A percentile compares a stretch with the other conserved stretches of the same genome.
phyloP scores from a whole-genome alignment of 306 rosid genomes.

The Trichosanthes truncata region DNA sequence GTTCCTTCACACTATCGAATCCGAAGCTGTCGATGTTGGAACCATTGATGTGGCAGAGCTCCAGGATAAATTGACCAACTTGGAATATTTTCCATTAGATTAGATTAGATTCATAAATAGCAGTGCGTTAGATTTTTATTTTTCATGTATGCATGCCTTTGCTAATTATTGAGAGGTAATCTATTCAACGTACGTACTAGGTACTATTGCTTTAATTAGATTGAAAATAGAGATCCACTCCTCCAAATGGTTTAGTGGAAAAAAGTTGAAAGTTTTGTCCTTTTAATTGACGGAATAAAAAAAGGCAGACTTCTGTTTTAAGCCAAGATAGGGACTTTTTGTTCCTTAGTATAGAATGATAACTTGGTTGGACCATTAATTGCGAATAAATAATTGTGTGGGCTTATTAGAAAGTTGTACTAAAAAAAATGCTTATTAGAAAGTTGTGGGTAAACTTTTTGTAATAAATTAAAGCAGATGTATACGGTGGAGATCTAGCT shows the following conservation, averaged over 20 bases:
- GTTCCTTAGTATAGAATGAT: too few species aligned
- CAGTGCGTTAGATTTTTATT: background rate
- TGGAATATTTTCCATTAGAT: background rate
- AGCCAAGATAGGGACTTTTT: background rate
- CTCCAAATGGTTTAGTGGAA: background rate
- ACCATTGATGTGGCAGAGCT: background rate
- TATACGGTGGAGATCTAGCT: too few species aligned
- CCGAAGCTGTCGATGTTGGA: slow-evolving; percentile 16
- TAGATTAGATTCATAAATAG: background rate
- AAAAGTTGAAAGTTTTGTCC: too few species aligned
- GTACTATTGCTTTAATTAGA: background rate
- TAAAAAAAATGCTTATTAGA: too few species aligned
- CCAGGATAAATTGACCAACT: background rate
- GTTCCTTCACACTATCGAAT: slow-evolving; percentile 23
- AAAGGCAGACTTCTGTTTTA: too few species aligned
- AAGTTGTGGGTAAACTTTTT: background rate
- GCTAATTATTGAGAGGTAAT: too few species aligned
- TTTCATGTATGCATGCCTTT: background rate
- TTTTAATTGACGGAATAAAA: too few species aligned
- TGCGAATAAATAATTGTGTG: too few species aligned
- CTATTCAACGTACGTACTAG: too few species aligned
- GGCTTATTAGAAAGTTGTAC: too few species aligned
- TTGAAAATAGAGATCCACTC: background rate
- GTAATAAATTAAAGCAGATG: too few species aligned
- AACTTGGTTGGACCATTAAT: too few species aligned